Evolutionary conservation across 495 filamentous ascomycete genomes (phyloP), one percentile per base, ranked within the genome.

Genomic region (Aeminium ludgeri): DNA sequence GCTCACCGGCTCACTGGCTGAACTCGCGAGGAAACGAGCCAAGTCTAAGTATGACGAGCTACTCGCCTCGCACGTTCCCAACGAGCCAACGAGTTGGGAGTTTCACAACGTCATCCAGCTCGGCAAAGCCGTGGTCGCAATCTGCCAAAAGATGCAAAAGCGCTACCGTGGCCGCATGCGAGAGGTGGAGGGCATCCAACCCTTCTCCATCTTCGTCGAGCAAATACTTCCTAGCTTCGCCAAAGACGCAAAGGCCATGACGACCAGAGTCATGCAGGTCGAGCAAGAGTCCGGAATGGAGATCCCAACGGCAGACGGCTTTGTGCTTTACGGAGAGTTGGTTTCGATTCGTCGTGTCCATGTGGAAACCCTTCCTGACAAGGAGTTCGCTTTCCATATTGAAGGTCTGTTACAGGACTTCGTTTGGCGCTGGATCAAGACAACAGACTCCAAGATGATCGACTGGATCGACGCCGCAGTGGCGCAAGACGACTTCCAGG

Each of bases 341-440:
- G 73, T 84, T 8, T 78, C 78, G 49, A 80, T 95, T 35, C 77
- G 86, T 7, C 68, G 71, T 11, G 81, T 94, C 30, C 83, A 91
- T 58, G 60, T 62, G 3, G 70, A 76, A 35, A 73, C 74, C 25
- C 68, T 93, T 25, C 82, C 82, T 12, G 64, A 69, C 11, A 55
- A 60, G 19, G 59, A 60, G 4, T 99, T 95, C 56, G 77, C 74
- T 10, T 91, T 93, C 56, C 69, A 82, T 46, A 72, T 99, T 32
- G 91, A 99, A 59, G 72, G 72, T 31, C 60, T 89, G 12, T 66
- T 99, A 6, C 82, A 80, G 42, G 78, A 80, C 19, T 99, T 96
- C 57, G 87, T 94, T 19, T 94, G 86, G 86, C 74, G 82, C 20
- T 99, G 86, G 86, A 81, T 99, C 45, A 69, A 68, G 37, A 72